Evolutionary conservation across 2,329 filamentous ascomycete genomes (phyloP).

Genomic region (Neurospora crassa): DNA sequence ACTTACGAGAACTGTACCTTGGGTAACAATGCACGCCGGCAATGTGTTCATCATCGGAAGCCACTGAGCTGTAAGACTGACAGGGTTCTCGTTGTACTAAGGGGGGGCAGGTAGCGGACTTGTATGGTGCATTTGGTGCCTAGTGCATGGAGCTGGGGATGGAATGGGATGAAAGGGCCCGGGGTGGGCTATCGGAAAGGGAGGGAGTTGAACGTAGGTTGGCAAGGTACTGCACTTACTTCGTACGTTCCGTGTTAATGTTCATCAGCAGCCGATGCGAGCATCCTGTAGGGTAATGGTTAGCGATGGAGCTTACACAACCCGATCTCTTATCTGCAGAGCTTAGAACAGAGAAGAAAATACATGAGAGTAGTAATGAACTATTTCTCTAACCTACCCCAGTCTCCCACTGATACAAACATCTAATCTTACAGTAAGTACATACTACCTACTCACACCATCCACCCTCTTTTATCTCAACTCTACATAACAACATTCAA

Average conservation of each 20-base stretch:
- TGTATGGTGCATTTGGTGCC: not conserved
- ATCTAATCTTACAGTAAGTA: not conserved
- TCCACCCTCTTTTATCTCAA: not conserved
- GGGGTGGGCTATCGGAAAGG: not conserved
- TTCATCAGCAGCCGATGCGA: not conserved
- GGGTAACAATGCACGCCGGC: not conserved
- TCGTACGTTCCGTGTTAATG: not conserved
- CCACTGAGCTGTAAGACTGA: not conserved
- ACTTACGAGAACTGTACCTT: not conserved
- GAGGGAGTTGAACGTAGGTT: not conserved
- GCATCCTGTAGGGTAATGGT: too few species aligned
- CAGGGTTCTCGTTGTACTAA: not conserved
- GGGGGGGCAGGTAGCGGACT: not conserved
- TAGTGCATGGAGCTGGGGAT: not conserved
- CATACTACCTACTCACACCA: too few species aligned
- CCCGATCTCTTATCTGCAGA: too few species aligned
- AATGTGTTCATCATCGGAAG: not conserved
- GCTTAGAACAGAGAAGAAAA: too few species aligned
- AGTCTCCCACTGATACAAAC: not conserved
- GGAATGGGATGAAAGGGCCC: not conserved
- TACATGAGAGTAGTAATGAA: not conserved
- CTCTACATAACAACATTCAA: constrained; percentile 61
- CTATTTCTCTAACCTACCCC: not conserved
- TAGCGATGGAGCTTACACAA: too few species aligned
- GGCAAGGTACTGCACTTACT: not conserved